A percentile compares a stretch with the other conserved stretches of the same genome.
Evolutionary conservation across 2,329 filamentous ascomycete species (phyloP).

Genomic region (Aspergillus sp.): DNA sequence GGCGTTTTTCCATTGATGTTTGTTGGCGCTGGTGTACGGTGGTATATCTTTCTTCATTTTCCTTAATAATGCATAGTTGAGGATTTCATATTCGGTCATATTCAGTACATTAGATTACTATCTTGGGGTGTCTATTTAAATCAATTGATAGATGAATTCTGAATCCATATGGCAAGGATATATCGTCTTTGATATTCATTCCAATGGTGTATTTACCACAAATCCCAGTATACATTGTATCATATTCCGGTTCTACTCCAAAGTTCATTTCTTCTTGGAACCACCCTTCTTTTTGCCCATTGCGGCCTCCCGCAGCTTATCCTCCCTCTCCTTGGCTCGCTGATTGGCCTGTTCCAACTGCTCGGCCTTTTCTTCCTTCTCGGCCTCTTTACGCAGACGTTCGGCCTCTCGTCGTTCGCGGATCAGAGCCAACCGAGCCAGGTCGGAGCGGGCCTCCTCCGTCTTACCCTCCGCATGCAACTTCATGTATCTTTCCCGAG

Average conservation of each 20-base stretch:
- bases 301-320: constrained; percentile 32
- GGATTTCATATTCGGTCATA: no score
- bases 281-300: constrained; percentile 29
- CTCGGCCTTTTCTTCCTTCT: constrained; percentile 52
- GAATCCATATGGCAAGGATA: no score
- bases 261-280: constrained; percentile 13
- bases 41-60: no score
- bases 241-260: neutral
- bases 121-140: no score
- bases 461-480: constrained; percentile 93
- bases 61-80: no score
- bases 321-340: constrained; percentile 29
- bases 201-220: neutral
- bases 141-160: no score
- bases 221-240: constrained; percentile 1
- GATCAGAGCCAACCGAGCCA: constrained; percentile 77
- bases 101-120: no score
- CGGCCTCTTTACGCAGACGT: constrained; percentile 73
- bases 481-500: constrained; percentile 86
- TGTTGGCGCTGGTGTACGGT: constrained; percentile 21
- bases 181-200: neutral
- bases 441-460: constrained; percentile 84
- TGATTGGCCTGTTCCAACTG: constrained; percentile 2
- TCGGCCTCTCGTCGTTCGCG: constrained; percentile 82
- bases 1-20: neutral